phyloP scores from a whole-genome alignment of 2,329 filamentous ascomycete species.

The Clarireedia homoeocarpa region DNA sequence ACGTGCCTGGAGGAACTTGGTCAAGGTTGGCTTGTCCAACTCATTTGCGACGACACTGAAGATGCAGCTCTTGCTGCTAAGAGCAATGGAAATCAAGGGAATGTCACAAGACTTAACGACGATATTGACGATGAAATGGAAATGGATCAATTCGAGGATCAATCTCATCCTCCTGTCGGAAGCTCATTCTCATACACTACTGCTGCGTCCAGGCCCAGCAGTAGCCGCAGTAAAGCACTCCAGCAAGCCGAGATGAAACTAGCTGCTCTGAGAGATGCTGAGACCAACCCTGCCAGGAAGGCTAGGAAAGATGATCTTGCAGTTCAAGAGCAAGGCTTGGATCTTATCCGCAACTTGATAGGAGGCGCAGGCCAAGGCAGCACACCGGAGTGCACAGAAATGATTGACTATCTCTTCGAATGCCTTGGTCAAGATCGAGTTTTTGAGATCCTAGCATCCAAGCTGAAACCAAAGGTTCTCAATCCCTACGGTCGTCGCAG shows the following conservation, averaged over 20 bases:
- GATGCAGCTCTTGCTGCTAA: constrained; percentile 39
- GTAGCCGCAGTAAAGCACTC: constrained; percentile 30
- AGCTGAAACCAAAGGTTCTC: constrained; percentile 57
- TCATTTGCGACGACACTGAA: constrained; percentile 60
- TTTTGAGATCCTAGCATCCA: constrained; percentile 73
- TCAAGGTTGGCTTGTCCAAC: constrained; percentile 70
- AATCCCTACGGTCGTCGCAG: constrained; percentile 43
- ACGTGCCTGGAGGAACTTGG: constrained; percentile 70
- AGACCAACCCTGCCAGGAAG: constrained; percentile 59
- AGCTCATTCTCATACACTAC: constrained; percentile 16
- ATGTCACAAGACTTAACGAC: constrained; percentile 22
- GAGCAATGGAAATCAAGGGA: constrained; percentile 19
- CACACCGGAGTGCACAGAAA: constrained; percentile 49
- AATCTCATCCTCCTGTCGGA: constrained; percentile 20
- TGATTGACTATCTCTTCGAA: constrained; percentile 79
- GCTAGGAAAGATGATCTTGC: constrained; percentile 70
- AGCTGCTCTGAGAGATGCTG: constrained; percentile 50
- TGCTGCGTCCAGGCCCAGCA: constrained; percentile 20
- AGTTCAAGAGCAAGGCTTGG: constrained; percentile 84
- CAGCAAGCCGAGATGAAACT: constrained; percentile 44
- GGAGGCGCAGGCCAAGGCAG: constrained; percentile 46
- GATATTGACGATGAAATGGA: constrained; percentile 52
- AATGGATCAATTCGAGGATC: constrained; percentile 42
- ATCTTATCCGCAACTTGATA: constrained; percentile 85
- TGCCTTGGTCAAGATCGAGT: constrained; percentile 69